Conservation (phyloP, 2,329 filamentous ascomycete genomes). For the Tolypocladium tropicale region DNA sequence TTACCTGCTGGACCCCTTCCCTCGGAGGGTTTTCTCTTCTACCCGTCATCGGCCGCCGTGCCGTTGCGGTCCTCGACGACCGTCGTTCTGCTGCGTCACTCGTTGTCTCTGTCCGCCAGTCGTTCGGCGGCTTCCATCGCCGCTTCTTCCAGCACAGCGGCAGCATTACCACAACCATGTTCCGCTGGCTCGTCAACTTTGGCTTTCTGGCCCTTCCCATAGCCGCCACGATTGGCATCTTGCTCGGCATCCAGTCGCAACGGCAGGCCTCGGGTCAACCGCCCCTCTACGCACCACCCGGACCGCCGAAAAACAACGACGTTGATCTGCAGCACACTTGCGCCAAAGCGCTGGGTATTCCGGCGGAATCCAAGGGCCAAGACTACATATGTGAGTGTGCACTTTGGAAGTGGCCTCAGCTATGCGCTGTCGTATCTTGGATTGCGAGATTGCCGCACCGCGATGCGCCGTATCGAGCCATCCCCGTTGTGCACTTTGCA, state of each 20-base stretch:
- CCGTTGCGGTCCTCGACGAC: not conserved
- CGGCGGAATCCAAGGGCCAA: constrained; percentile 29
- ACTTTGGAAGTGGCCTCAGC: not conserved
- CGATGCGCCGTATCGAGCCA: not conserved
- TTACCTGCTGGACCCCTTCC: too few relatives aligned
- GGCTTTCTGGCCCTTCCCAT: constrained; percentile 38
- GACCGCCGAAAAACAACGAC: constrained; percentile 15
- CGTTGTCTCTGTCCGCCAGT: not conserved
- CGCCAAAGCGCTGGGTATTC: constrained; percentile 33
- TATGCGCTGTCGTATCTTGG: not conserved
- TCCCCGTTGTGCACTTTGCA: not conserved
- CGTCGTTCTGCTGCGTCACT: too few relatives aligned
- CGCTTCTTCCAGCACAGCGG: not conserved
- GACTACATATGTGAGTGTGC: constrained; percentile 35
- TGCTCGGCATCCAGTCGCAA: constrained; percentile 37
- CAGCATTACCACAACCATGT: constrained; percentile 16
- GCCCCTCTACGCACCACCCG: constrained; percentile 27
- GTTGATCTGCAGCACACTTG: constrained; percentile 25
- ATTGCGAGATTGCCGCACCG: too few relatives aligned
- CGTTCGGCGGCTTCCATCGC: too few relatives aligned
- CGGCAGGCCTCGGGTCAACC: constrained; percentile 29
- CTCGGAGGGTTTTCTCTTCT: not conserved
- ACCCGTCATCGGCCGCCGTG: not conserved
- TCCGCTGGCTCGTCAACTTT: constrained; percentile 37
- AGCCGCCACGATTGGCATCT: constrained; percentile 35